These are phyloP conservation scores for Ilex aquifolium DNA, from an alignment of 257 asterid genomes.

Conservation along the genomic window DNA sequence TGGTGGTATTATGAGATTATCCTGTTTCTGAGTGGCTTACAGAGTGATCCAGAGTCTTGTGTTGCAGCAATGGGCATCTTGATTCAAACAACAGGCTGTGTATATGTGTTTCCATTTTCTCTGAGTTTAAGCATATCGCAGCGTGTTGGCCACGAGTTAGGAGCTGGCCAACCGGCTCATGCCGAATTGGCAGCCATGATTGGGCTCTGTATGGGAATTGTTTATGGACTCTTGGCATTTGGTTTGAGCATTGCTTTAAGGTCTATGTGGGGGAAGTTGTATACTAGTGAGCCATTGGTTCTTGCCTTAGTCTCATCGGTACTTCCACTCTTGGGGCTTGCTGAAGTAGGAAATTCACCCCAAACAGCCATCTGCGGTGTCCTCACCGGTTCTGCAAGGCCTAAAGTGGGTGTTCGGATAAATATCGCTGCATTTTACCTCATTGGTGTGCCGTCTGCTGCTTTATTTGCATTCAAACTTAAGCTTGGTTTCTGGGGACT, in stretches of 20 bases:
- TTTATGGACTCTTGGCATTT: constrained; percentile 42
- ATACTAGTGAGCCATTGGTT: constrained; percentile 50
- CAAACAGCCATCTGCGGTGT: constrained; percentile 85
- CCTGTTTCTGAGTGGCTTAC: constrained; percentile 55
- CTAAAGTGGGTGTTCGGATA: constrained; percentile 59
- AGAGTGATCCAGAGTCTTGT: constrained; percentile 45
- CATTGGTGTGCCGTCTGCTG: constrained; percentile 71
- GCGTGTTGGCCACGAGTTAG: constrained; percentile 74
- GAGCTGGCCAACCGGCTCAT: constrained; percentile 48
- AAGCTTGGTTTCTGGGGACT: constrained; percentile 59
- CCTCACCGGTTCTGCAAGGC: constrained; percentile 72
- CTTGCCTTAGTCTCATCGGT: constrained; percentile 37
- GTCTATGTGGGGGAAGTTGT: constrained; percentile 50
- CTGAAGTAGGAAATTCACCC: constrained; percentile 69
- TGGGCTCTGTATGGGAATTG: constrained; percentile 33
- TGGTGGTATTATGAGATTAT: constrained; percentile 92
- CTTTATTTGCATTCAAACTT: constrained; percentile 48
- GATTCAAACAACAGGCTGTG: constrained; percentile 62
- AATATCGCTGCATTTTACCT: constrained; percentile 72
- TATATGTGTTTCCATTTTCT: constrained; percentile 61
- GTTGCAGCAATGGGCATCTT: constrained; percentile 82
- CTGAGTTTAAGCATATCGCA: constrained; percentile 57
- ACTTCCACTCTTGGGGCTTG: constrained; percentile 65
- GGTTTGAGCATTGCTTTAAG: constrained; percentile 41
- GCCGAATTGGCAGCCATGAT: constrained; percentile 49